phyloP scores from a whole-genome alignment of 495 filamentous ascomycete species.

The Penicillium turbatum region DNA sequence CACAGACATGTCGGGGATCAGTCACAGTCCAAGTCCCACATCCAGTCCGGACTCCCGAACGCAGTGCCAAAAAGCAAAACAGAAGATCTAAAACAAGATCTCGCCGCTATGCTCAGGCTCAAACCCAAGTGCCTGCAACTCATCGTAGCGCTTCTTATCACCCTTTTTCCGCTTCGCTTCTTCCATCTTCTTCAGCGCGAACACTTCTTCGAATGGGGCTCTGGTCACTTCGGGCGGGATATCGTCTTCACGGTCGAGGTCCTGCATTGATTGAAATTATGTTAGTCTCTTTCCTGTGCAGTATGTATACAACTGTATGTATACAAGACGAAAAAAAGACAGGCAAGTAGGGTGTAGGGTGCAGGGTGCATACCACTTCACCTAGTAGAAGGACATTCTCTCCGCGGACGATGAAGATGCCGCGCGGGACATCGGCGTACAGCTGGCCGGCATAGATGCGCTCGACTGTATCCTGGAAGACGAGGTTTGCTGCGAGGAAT shows the following conservation, averaged over 20 bases:
- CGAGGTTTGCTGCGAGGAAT: constrained; percentile 70
- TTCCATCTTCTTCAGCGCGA: constrained; percentile 65
- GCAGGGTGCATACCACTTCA: constrained; percentile 65
- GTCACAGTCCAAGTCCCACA: no score
- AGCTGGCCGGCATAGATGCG: constrained; percentile 68
- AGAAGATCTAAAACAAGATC: constrained; percentile 53
- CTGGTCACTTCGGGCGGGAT: constrained; percentile 64
- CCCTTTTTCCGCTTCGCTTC: constrained; percentile 60
- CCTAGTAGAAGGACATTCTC: constrained; percentile 91
- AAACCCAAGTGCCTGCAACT: constrained; percentile 72
- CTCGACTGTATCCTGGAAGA: constrained; percentile 87
- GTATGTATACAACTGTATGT: neutral
- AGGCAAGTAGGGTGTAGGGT: no score
- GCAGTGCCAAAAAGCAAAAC: neutral
- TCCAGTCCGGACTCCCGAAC: no score
- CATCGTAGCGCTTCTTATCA: constrained; percentile 65
- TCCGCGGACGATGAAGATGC: constrained; percentile 83
- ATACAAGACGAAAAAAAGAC: neutral
- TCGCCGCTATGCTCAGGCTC: constrained; percentile 82
- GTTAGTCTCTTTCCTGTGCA: neutral
- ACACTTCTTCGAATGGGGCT: constrained; percentile 64
- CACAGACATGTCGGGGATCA: neutral
- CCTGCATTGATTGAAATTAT: constrained; percentile 40
- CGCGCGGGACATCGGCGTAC: constrained; percentile 77
- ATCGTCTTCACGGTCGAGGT: constrained; percentile 91